phyloP scores from a whole-genome alignment of 345 rosid genomes.

The Lepidium sativum region DNA sequence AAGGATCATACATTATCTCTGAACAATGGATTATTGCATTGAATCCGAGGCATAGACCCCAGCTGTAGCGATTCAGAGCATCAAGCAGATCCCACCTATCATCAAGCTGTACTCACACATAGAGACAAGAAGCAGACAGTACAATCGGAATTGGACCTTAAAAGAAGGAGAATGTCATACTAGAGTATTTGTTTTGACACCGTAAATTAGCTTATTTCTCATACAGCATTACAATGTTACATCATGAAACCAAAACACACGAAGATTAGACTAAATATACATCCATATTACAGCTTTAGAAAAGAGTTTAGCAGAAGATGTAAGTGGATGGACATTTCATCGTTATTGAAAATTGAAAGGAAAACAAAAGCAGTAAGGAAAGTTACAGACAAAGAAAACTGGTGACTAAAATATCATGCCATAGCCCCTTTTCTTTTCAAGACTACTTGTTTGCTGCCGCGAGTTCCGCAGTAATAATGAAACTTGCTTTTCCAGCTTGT shows the following conservation, averaged over 20 bases:
- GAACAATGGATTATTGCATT: neutral
- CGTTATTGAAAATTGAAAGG: conserved; percentile 11
- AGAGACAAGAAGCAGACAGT: neutral
- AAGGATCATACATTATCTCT: neutral
- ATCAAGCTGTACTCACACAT: no score
- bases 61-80: neutral
- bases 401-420: neutral
- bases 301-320: neutral
- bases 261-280: neutral
- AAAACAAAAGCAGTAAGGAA: neutral
- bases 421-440: neutral
- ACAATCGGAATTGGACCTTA: no score
- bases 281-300: conserved; percentile 24
- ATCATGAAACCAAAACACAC: conserved; percentile 19
- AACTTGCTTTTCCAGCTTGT: conserved; percentile 70
- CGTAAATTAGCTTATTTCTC: conserved; percentile 13
- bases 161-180: no score
- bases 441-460: conserved; percentile 44
- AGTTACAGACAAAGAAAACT: conserved; percentile 3
- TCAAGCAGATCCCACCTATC: neutral
- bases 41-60: neutral
- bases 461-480: conserved; percentile 57
- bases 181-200: no score
- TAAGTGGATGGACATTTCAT: conserved; percentile 19
- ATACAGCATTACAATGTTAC: neutral